Conservation (phyloP, 495 filamentous ascomycete species). For the Pseudevernia furfuracea region DNA sequence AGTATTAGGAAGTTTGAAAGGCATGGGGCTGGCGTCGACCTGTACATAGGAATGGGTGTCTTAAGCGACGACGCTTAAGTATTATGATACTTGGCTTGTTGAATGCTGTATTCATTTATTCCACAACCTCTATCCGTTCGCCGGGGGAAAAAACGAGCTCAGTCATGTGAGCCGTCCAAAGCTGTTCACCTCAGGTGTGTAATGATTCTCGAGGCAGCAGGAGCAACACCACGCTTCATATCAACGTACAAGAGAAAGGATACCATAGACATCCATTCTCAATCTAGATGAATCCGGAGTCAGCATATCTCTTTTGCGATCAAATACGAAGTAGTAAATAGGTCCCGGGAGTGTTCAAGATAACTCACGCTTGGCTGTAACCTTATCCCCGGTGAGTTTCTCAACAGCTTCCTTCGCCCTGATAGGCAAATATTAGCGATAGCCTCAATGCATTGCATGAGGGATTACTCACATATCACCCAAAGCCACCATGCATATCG, state of each 20-base stretch:
- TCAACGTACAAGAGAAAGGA: background rate
- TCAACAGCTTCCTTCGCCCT: slow-evolving; percentile 97
- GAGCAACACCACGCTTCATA: background rate
- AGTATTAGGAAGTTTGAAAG: background rate
- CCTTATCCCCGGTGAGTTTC: slow-evolving; percentile 87
- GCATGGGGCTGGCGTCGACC: background rate
- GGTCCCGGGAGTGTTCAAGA: background rate
- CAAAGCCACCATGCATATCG: slow-evolving; percentile 98
- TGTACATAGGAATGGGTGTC: background rate
- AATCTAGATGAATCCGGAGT: background rate
- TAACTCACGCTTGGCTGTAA: slow-evolving; percentile 84
- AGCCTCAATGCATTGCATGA: background rate
- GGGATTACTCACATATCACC: slow-evolving; percentile 81
- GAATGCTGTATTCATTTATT: background rate
- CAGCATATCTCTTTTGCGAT: background rate
- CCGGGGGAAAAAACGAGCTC: background rate
- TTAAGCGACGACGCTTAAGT: background rate
- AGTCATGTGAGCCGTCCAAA: background rate
- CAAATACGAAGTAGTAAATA: background rate
- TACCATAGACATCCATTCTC: background rate
- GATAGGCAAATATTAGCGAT: slow-evolving; percentile 25
- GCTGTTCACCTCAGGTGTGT: background rate
- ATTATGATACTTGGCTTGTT: background rate
- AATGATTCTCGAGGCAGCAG: background rate
- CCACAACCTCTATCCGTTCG: background rate